These are phyloP conservation scores for Moelleriella libera DNA, from an alignment of 2,329 filamentous ascomycete species.

Conservation along the genomic window DNA sequence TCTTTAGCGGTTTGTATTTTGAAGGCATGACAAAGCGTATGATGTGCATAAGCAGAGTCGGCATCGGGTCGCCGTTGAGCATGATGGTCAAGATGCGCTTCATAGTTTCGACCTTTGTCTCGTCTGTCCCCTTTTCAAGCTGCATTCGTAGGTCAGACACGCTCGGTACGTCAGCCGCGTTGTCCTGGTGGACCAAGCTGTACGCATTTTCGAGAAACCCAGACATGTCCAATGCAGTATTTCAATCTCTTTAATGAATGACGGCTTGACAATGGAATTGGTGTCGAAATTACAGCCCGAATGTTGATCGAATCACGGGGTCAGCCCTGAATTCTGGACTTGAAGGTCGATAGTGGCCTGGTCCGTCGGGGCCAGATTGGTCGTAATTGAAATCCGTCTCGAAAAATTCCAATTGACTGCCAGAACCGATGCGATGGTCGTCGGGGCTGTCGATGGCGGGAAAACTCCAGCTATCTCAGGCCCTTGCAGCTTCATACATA, in stretches of 20 bases:
- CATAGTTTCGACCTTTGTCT: constrained; percentile 89
- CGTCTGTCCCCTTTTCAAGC: constrained; percentile 86
- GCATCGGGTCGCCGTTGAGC: constrained; percentile 96
- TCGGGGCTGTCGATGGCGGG: too few relatives aligned
- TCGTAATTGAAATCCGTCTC: too few relatives aligned
- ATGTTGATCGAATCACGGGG: neutral
- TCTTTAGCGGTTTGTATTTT: constrained; percentile 92
- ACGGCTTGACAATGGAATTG: neutral
- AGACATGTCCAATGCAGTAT: constrained; percentile 40
- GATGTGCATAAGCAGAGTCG: constrained; percentile 95
- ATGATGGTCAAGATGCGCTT: constrained; percentile 93
- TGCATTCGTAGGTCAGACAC: constrained; percentile 85
- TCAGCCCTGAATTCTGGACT: too few relatives aligned
- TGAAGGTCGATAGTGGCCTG: too few relatives aligned
- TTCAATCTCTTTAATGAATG: neutral
- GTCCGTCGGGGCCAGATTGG: too few relatives aligned
- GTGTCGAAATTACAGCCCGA: neutral
- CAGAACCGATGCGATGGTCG: too few relatives aligned
- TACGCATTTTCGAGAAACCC: constrained; percentile 90
- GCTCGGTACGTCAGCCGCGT: constrained; percentile 80
- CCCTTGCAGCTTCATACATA: too few relatives aligned
- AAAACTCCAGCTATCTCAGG: too few relatives aligned
- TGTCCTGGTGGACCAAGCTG: constrained; percentile 96
- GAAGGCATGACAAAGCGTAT: constrained; percentile 99
- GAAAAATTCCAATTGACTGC: too few relatives aligned